phyloP scores from a whole-genome alignment of 805 yeast species.

The Nakazawaea molendinolei region DNA sequence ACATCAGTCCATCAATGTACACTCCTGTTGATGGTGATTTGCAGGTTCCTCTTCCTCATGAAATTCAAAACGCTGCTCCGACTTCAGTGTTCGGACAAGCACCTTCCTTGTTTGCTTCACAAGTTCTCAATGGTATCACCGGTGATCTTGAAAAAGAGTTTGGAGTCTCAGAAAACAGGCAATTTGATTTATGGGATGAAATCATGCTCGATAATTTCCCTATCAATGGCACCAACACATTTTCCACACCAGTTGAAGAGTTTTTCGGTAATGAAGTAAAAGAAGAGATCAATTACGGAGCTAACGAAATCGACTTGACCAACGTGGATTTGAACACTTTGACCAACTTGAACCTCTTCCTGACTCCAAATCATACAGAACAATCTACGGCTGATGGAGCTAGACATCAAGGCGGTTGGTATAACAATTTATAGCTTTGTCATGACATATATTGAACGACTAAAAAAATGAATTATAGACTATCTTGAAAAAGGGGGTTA shows the following conservation, averaged over 20 bases:
- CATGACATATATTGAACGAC: no score
- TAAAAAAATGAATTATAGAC: no score
- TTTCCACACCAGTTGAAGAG: no score
- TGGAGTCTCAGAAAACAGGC: conserved; percentile 10
- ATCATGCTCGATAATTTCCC: conserved; percentile 25
- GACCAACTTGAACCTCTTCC: not conserved
- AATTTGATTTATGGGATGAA: conserved; percentile 26
- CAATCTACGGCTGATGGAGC: no score
- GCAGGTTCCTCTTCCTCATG: not conserved
- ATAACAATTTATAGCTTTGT: no score
- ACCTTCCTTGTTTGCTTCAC: conserved; percentile 9
- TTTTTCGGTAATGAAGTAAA: not conserved
- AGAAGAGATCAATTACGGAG: conserved; percentile 3
- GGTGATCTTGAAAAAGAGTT: conserved; percentile 1
- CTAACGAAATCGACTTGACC: conserved; percentile 32
- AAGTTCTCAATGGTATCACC: conserved; percentile 7
- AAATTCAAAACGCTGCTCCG: not conserved
- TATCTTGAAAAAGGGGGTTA: no score
- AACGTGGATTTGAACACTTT: conserved; percentile 25
- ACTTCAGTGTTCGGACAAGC: not conserved
- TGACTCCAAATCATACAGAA: no score
- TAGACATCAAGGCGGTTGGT: no score
- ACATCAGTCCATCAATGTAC: no score
- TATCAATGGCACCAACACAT: conserved; percentile 1
- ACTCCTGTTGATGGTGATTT: conserved; percentile 11